These are phyloP conservation scores for Phytophthora nicotianae DNA, from an alignment of 352 stramenopile genomes.

Conservation along the genomic window DNA sequence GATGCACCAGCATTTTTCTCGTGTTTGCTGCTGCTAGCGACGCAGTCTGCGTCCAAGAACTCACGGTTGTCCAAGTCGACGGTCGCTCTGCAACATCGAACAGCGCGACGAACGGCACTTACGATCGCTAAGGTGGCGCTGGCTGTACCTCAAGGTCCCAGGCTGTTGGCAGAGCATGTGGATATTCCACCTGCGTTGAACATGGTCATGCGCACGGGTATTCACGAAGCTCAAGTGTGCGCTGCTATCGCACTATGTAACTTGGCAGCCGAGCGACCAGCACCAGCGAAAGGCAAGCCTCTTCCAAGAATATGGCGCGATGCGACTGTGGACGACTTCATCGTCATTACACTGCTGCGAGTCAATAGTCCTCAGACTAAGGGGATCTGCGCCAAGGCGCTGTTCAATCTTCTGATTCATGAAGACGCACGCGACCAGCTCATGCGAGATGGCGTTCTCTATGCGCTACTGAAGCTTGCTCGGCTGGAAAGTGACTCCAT, in stretches of 20 bases:
- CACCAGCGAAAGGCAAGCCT: constrained; percentile 16
- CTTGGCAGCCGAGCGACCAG: constrained; percentile 62
- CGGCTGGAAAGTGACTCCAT: constrained; percentile 79
- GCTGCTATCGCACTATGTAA: constrained; percentile 88
- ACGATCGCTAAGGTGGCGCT: constrained; percentile 69
- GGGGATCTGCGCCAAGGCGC: constrained; percentile 76
- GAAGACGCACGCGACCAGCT: constrained; percentile 77
- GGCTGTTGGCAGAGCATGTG: constrained; percentile 46
- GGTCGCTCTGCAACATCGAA: constrained; percentile 54
- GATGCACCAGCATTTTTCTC: constrained; percentile 59
- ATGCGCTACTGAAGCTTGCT: constrained; percentile 86
- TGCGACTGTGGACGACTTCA: constrained; percentile 82
- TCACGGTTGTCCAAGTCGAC: constrained; percentile 54
- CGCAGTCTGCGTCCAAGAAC: constrained; percentile 60
- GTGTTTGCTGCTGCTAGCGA: constrained; percentile 65
- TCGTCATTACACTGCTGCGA: constrained; percentile 85
- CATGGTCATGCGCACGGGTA: constrained; percentile 83
- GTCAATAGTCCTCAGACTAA: constrained; percentile 87
- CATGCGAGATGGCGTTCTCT: constrained; percentile 79
- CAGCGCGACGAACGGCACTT: constrained; percentile 61
- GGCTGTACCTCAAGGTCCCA: constrained; percentile 42
- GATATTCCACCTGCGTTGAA: constrained; percentile 77
- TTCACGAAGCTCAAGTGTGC: constrained; percentile 85
- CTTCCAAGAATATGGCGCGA: constrained; percentile 59
- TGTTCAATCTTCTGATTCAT: constrained; percentile 89